These are phyloP conservation scores for Yamadazyma buinensis DNA, from an alignment of 1,139 yeast species.

Conservation along the genomic window DNA sequence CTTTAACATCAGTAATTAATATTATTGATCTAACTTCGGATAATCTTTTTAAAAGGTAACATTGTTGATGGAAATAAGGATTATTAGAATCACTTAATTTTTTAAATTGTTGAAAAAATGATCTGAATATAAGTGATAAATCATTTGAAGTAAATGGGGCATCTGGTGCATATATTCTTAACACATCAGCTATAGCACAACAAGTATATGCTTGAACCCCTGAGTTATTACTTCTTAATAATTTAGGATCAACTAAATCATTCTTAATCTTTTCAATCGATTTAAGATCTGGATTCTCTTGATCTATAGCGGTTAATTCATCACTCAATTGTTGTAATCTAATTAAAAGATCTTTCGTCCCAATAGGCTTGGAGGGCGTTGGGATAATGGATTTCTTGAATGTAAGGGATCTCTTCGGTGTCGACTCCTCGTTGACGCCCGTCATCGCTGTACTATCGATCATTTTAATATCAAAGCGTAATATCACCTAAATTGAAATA, in stretches of 20 bases:
- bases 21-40: conserved; percentile 81
- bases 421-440: neutral
- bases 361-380: conserved; percentile 49
- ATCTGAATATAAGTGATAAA: conserved; percentile 57
- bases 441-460: conserved; percentile 1
- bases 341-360: conserved; percentile 53
- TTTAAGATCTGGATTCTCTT: conserved; percentile 49
- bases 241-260: conserved; percentile 55
- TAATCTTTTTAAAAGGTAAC: conserved; percentile 62
- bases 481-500: no score
- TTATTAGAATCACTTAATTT: conserved; percentile 56
- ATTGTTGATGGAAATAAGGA: conserved; percentile 63
- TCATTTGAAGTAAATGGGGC: conserved; percentile 77
- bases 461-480: no score
- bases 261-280: conserved; percentile 44
- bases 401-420: conserved; percentile 1
- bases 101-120: conserved; percentile 61
- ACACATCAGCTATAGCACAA: conserved; percentile 72
- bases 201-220: conserved; percentile 74
- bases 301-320: conserved; percentile 60
- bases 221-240: conserved; percentile 56
- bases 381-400: conserved; percentile 50
- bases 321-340: conserved; percentile 49
- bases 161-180: conserved; percentile 82
- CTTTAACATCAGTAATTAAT: conserved; percentile 71